Percentiles rank a stretch among this genome's conserved stretches.
These are phyloP conservation scores for Suillus ampliporus DNA, from an alignment of 768 basidiomycete species.

Conservation along the genomic window DNA sequence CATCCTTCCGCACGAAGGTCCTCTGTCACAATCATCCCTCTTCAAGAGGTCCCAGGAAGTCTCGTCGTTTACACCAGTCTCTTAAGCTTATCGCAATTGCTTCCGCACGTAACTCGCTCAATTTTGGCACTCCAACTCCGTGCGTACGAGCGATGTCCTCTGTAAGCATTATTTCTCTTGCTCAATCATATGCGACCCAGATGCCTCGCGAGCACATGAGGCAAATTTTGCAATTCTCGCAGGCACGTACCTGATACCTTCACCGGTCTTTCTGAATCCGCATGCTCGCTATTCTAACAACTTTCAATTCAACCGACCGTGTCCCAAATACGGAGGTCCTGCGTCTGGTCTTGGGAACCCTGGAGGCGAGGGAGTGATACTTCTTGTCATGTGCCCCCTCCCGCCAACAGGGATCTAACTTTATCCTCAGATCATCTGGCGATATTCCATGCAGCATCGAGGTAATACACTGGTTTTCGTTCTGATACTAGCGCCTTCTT, in stretches of 20 bases:
- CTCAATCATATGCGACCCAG: constrained; percentile 1
- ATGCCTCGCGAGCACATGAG: not conserved
- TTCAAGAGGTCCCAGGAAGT: not conserved
- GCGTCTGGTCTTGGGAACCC: not conserved
- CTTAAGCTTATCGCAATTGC: not conserved
- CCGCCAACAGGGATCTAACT: not conserved
- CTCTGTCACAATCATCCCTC: not conserved
- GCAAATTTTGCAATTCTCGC: not conserved
- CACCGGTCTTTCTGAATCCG: not conserved
- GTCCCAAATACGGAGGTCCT: not conserved
- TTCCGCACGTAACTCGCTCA: constrained; percentile 2
- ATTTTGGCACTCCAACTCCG: not conserved
- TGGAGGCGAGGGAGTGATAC: too few species aligned
- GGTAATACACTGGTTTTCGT: not conserved
- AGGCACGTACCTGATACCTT: not conserved
- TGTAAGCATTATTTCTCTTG: not conserved
- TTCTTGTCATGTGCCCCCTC: not conserved
- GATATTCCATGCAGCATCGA: not conserved
- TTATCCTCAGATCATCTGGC: not conserved
- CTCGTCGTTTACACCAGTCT: not conserved
- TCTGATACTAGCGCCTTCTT: not conserved
- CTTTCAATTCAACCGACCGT: not conserved
- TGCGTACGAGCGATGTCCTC: not conserved
- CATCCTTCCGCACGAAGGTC: not conserved
- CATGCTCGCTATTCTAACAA: not conserved